Evolutionary conservation across 768 basidiomycete genomes (phyloP).

Genomic region (Galerina sulciceps): DNA sequence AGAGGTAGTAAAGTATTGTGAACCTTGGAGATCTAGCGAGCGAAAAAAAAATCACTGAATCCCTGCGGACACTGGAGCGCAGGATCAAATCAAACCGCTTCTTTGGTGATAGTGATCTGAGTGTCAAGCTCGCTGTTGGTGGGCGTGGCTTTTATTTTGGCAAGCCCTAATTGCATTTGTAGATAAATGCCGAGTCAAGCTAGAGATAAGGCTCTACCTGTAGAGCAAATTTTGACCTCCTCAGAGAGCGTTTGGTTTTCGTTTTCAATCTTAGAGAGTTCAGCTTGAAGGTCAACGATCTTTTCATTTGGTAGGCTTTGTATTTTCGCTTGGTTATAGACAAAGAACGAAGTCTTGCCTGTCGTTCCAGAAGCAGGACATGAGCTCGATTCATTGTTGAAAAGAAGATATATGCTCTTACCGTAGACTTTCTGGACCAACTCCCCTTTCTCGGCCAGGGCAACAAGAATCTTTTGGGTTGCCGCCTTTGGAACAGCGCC

Average conservation of each 20-base stretch:
- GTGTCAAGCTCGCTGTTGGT: slow-evolving; percentile 69
- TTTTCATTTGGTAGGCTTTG: slow-evolving; percentile 66
- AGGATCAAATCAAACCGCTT: slow-evolving; percentile 46
- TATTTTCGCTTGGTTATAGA: slow-evolving; percentile 78
- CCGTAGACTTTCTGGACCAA: slow-evolving; percentile 87
- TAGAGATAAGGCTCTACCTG: slow-evolving; percentile 38
- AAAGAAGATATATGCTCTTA: slow-evolving; percentile 27
- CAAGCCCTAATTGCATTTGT: slow-evolving; percentile 54
- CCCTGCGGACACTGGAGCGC: slow-evolving; percentile 10
- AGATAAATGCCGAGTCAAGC: slow-evolving; percentile 2
- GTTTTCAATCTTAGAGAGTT: slow-evolving; percentile 61
- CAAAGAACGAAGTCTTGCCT: slow-evolving; percentile 90
- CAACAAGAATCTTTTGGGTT: slow-evolving; percentile 81
- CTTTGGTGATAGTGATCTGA: slow-evolving; percentile 54
- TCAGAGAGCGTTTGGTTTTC: slow-evolving; percentile 55
- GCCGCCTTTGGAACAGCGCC: slow-evolving; percentile 84
- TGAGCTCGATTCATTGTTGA: slow-evolving; percentile 7
- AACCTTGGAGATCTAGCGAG: slow-evolving; percentile 51
- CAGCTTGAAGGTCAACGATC: slow-evolving; percentile 61
- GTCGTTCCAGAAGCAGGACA: not conserved
- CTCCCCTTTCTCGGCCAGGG: slow-evolving; percentile 85
- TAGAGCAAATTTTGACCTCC: slow-evolving; percentile 52
- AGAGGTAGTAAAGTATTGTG: slow-evolving; percentile 62
- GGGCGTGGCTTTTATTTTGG: slow-evolving; percentile 63
- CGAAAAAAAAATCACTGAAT: slow-evolving; percentile 10